Evolutionary conservation across 345 rosid species (phyloP), one percentile per base, ranked within the genome.

Genomic region (Corchorus capsularis): DNA sequence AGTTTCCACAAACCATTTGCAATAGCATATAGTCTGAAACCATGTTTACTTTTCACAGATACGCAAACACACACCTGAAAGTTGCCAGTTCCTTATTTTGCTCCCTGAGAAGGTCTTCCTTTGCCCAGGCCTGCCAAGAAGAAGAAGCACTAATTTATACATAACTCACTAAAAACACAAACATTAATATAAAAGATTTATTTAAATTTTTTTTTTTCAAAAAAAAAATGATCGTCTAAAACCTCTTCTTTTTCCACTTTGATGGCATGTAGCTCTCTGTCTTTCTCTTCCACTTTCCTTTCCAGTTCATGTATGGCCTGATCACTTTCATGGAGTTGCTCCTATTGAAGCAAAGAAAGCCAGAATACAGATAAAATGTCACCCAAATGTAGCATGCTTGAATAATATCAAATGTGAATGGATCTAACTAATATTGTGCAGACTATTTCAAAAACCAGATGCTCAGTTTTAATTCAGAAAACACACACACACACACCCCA

Each of bases 221-320:
- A 65, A 66, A 32, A 19, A 64, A 41, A 69, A n/a, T 0, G 56
- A 67, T 49, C 37, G 72, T 59, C 50, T 76, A 85, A 73, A 65
- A 94, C 99, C 85, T 91, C 92, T 87, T 96, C 98, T 12, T 84
- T 96, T 78, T 92, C 99, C 62, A 89, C 83, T 82, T 90, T 96
- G 72, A 90, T 84, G n/a, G 92, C 92, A 88, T 87, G 91, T 3
- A 96, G 85, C 83, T 94, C 98, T 78, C 91, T 87, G 37, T 91
- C 98, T 80, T 86, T 94, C 74, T 91, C 97, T 78, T 94, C 99
- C 73, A 94, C 75, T 82, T 83, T 90, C 82, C 93, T 91, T 84
- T 92, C 94, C 80, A 90, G 78, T 20, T 92, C 97, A 70, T 43
- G 86, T 59, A 90, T 85, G 69, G 85, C 77, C 67, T 81, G 91